phyloP scores from a whole-genome alignment of 768 basidiomycete species.

The Russula olivacea region DNA sequence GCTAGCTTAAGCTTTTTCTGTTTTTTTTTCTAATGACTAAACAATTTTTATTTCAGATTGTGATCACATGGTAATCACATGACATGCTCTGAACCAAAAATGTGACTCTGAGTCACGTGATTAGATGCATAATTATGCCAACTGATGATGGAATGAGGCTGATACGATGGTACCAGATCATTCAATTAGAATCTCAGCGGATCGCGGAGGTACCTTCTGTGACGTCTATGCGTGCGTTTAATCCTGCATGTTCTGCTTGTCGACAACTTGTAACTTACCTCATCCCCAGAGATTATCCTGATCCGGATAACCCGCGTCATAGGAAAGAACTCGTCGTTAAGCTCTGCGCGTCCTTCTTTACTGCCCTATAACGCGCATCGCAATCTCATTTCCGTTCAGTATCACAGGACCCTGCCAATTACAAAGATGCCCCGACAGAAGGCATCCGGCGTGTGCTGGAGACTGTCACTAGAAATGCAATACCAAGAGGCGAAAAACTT shows the following conservation, averaged over 20 bases:
- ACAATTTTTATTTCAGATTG: too few species aligned
- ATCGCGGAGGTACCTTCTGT: conserved; percentile 90
- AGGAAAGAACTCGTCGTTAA: conserved; percentile 86
- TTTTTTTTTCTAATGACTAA: too few species aligned
- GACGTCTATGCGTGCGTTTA: conserved; percentile 72
- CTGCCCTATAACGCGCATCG: background rate
- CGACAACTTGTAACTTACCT: background rate
- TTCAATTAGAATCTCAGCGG: conserved; percentile 81
- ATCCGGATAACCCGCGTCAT: conserved; percentile 52
- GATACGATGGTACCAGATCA: conserved; percentile 47
- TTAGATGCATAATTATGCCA: too few species aligned
- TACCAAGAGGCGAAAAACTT: conserved; percentile 60
- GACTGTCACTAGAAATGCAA: conserved; percentile 58
- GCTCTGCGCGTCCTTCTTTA: conserved; percentile 49
- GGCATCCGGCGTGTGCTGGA: conserved; percentile 86
- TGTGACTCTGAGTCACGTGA: too few species aligned
- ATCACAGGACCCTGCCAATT: conserved; percentile 84
- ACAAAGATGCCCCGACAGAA: conserved; percentile 90
- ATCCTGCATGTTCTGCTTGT: background rate
- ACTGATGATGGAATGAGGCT: too few species aligned
- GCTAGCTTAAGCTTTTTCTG: too few species aligned
- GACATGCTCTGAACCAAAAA: too few species aligned
- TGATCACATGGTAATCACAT: too few species aligned
- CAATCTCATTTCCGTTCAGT: conserved; percentile 41
- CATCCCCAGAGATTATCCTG: conserved; percentile 54